Conservation (phyloP, 108 stramenopile species). For the Asterionellopsis glacialis region DNA sequence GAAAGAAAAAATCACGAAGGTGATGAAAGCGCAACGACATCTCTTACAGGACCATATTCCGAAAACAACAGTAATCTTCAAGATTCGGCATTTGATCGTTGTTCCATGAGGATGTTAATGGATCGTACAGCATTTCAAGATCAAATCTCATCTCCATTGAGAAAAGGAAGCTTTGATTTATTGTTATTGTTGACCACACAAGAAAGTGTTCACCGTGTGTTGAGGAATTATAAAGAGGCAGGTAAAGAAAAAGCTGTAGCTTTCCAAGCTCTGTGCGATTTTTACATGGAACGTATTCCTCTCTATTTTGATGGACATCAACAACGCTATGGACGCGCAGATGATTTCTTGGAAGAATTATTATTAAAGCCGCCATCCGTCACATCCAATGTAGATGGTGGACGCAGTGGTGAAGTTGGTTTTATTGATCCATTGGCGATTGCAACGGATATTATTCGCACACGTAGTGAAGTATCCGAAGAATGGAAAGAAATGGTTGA, state of each 20-base stretch:
- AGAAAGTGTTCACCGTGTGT: slow-evolving; percentile 65
- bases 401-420: slow-evolving; percentile 15
- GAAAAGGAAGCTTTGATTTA: slow-evolving; percentile 76
- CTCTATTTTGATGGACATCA: slow-evolving; percentile 73
- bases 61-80: not conserved
- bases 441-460: slow-evolving; percentile 54
- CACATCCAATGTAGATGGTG: slow-evolving; percentile 19
- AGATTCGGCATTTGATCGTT: slow-evolving; percentile 37
- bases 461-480: slow-evolving; percentile 44
- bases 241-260: slow-evolving; percentile 28
- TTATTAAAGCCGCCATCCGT: slow-evolving; percentile 55
- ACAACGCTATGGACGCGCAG: slow-evolving; percentile 40
- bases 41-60: not conserved
- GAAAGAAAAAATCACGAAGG: not conserved
- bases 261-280: slow-evolving; percentile 49
- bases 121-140: slow-evolving; percentile 41
- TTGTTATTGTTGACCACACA: slow-evolving; percentile 64
- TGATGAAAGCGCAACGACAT: not conserved
- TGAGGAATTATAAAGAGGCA: slow-evolving; percentile 38
- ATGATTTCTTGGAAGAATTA: slow-evolving; percentile 66
- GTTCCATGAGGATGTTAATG: slow-evolving; percentile 32
- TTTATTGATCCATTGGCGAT: slow-evolving; percentile 48
- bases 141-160: slow-evolving; percentile 49
- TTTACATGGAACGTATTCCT: slow-evolving; percentile 45
- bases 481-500: slow-evolving; percentile 53